Percentiles rank a stretch among this genome's conserved stretches.
These are phyloP conservation scores for Fusarium floridanum DNA, from an alignment of 2,329 filamentous ascomycete genomes.

Conservation along the genomic window DNA sequence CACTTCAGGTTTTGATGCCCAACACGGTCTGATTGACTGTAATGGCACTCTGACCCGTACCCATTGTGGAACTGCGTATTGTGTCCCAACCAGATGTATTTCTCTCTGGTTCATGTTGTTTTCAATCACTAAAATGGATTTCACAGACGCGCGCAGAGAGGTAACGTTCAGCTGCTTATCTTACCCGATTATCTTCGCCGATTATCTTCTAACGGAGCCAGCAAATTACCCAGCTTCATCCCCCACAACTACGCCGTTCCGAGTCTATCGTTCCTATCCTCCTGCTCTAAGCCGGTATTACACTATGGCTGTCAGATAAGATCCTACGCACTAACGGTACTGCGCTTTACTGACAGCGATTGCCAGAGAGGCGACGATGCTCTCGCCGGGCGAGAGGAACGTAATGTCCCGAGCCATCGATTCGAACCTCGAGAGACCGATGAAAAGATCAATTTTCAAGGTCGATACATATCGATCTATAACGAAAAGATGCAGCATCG, in stretches of 20 bases:
- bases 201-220: background rate
- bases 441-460: background rate
- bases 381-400: background rate
- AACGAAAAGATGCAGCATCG: background rate
- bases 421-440: background rate
- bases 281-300: background rate
- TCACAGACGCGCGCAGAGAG: background rate
- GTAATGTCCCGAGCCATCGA: background rate
- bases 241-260: background rate
- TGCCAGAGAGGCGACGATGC: background rate
- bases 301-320: background rate
- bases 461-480: background rate
- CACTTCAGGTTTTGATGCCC: background rate
- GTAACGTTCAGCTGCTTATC: background rate
- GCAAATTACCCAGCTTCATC: background rate
- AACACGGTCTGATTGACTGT: background rate
- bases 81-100: background rate
- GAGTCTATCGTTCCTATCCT: background rate
- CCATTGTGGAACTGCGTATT: background rate
- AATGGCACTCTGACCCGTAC: no score
- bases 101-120: background rate
- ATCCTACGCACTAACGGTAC: background rate
- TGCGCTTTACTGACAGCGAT: background rate
- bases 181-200: background rate
- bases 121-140: background rate